Evolutionary conservation across 2,329 filamentous ascomycete genomes (phyloP).

Genomic region (Cladophialophora chaetospira): DNA sequence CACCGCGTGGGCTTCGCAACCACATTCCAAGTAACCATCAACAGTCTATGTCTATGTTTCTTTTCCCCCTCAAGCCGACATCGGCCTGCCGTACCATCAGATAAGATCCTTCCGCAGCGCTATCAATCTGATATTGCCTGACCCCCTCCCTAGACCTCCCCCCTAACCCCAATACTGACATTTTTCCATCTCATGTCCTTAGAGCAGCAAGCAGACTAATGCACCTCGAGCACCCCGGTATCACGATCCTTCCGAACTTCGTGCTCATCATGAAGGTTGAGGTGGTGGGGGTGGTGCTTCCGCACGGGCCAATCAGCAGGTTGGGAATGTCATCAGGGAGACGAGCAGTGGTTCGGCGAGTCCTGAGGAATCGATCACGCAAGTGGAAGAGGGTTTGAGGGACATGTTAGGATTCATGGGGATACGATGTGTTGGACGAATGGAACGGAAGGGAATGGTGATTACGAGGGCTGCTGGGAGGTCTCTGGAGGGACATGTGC

Average conservation of each 20-base stretch:
- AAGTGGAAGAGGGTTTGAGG: not conserved
- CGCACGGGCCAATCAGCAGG: not conserved
- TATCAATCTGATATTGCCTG: not conserved
- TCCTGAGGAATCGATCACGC: not conserved
- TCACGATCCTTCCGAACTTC: too few relatives aligned
- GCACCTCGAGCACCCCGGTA: too few relatives aligned
- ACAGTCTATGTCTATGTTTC: too few relatives aligned
- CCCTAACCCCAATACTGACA: not conserved
- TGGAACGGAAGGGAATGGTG: not conserved
- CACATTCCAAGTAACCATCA: not conserved
- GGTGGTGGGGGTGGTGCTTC: not conserved
- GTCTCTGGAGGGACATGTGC: too few relatives aligned
- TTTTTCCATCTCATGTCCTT: not conserved
- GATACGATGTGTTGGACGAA: not conserved
- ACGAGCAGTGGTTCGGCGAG: not conserved
- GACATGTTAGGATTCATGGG: not conserved
- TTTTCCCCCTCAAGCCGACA: not conserved
- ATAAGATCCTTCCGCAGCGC: not conserved
- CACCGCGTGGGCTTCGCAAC: too few relatives aligned
- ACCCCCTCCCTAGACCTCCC: not conserved
- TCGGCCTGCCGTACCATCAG: not conserved
- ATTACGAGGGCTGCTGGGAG: too few relatives aligned
- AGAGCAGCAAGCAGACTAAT: not conserved
- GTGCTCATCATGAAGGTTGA: not conserved
- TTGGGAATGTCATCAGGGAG: not conserved